Evolutionary conservation across 2,329 filamentous ascomycete species (phyloP), one percentile per base, ranked within the genome.

Genomic region (Xylariaceae sp.): DNA sequence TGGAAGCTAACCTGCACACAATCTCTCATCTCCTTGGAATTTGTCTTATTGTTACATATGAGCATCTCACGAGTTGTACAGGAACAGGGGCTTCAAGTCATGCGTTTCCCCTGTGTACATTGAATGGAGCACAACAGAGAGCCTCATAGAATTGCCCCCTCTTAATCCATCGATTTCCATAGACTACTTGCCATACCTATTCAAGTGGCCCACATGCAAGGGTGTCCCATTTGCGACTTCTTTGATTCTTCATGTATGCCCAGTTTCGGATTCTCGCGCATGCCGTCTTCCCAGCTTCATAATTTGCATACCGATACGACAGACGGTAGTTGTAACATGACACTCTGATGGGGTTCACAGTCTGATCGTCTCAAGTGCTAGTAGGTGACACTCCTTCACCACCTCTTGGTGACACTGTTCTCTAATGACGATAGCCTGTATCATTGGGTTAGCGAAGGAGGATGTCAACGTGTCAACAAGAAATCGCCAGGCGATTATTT

Each of bases 241-340:
- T 30, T 30, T 30, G 23, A 30, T 30, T 30, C 23, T 30, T 30
- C 23, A 30, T 30, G 23, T 30, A 30, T 30, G 23, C 23, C 23
- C 23, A 30, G 23, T 30, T 5, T 5, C 23, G 5, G 23, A 5
- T 3, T 41, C 37, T 45, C 41, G 41, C 17, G 47, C 9, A 18
- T 4, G 15, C 17, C 9, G 9, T 30, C 17, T 49, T 49, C 30
- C 47, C 30, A 17, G 15, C 6, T 13, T 18, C 18, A 34, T 17
- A 47, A 2, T 13, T 18, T 48, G 34, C 30, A 47, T 8, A 37
- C 37, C 53, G 18, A 15, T 15, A 50, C 45, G 51, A 52, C 47
- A 30, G 52, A 41, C 6, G n/a, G 11, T 48, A 41, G 54, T 55
- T 54, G 60, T 55, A 18, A 55, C 34, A 58, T 54, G 56, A 60